A percentile compares a stretch with the other conserved stretches of the same genome.
Conservation (phyloP, 2,329 filamentous ascomycete genomes). For the Daldinia eschscholtzii region DNA sequence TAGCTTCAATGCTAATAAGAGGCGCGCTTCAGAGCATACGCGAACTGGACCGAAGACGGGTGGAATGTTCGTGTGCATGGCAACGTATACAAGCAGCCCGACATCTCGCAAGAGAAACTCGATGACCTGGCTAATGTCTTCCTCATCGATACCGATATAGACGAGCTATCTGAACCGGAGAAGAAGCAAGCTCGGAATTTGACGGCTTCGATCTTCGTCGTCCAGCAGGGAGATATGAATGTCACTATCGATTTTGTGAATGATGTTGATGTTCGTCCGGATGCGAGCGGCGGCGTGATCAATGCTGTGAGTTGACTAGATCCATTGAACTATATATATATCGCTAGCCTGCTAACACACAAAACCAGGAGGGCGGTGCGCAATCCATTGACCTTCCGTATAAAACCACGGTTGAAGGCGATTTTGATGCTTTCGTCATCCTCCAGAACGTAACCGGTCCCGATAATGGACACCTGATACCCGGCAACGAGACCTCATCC, state of each 20-base stretch:
- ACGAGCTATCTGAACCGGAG: constrained; percentile 68
- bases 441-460: constrained; percentile 69
- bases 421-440: constrained; percentile 78
- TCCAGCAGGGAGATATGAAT: constrained; percentile 75
- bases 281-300: constrained; percentile 66
- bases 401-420: constrained; percentile 74
- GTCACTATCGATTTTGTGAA: constrained; percentile 71
- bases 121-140: constrained; percentile 78
- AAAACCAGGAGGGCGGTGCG: constrained; percentile 63
- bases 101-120: constrained; percentile 73
- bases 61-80: constrained; percentile 84
- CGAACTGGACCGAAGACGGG: constrained; percentile 82
- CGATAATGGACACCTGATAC: constrained; percentile 62
- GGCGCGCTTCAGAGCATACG: constrained; percentile 61
- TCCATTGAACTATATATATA: neutral
- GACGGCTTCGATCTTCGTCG: constrained; percentile 79
- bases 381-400: constrained; percentile 75
- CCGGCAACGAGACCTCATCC: constrained; percentile 72
- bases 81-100: constrained; percentile 84
- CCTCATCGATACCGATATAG: constrained; percentile 73
- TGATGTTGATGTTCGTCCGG: constrained; percentile 62
- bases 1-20: no score
- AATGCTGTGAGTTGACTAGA: constrained; percentile 51
- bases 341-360: constrained; percentile 21
- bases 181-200: constrained; percentile 79